Percentiles rank a stretch among this genome's conserved stretches.
Conservation (phyloP, 768 basidiomycete species). For the Agrocybe praecox region DNA sequence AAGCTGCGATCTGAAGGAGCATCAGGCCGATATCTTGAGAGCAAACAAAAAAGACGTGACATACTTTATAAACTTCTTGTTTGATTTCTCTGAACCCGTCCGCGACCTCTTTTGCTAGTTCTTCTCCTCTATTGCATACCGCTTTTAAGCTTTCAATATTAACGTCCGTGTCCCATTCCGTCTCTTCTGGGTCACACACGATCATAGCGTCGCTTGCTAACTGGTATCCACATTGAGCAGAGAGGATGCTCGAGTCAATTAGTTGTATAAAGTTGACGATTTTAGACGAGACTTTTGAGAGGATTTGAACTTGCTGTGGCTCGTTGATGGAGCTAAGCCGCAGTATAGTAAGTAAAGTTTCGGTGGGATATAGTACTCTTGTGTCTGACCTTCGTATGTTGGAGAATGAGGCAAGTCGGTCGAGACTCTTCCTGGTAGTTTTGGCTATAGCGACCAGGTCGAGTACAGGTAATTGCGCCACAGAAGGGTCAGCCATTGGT, state of each 20-base stretch:
- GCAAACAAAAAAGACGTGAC: background rate
- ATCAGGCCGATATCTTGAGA: background rate
- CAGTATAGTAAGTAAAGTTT: background rate
- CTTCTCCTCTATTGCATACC: slow-evolving; percentile 28
- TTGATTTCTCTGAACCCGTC: slow-evolving; percentile 31
- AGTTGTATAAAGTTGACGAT: slow-evolving; percentile 26
- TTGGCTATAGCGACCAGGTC: slow-evolving; percentile 29
- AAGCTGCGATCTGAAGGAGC: slow-evolving; percentile 35
- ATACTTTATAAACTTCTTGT: slow-evolving; percentile 40
- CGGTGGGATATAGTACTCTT: background rate
- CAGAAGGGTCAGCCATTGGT: background rate
- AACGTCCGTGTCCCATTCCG: slow-evolving; percentile 19
- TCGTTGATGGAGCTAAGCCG: slow-evolving; percentile 18
- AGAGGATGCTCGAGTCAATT: slow-evolving; percentile 32
- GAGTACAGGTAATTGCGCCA: slow-evolving; percentile 16
- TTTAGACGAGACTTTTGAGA: slow-evolving; percentile 29
- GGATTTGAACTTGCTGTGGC: slow-evolving; percentile 20
- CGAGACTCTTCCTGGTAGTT: slow-evolving; percentile 36
- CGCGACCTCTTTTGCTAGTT: slow-evolving; percentile 26
- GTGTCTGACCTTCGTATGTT: slow-evolving; percentile 29
- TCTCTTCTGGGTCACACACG: slow-evolving; percentile 21
- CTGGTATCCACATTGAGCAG: slow-evolving; percentile 27
- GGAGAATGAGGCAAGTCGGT: slow-evolving; percentile 38
- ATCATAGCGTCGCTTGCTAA: slow-evolving; percentile 26
- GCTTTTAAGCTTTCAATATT: slow-evolving; percentile 21